phyloP scores from a whole-genome alignment of 2,329 filamentous ascomycete species.

The Paecilomyces sp. region DNA sequence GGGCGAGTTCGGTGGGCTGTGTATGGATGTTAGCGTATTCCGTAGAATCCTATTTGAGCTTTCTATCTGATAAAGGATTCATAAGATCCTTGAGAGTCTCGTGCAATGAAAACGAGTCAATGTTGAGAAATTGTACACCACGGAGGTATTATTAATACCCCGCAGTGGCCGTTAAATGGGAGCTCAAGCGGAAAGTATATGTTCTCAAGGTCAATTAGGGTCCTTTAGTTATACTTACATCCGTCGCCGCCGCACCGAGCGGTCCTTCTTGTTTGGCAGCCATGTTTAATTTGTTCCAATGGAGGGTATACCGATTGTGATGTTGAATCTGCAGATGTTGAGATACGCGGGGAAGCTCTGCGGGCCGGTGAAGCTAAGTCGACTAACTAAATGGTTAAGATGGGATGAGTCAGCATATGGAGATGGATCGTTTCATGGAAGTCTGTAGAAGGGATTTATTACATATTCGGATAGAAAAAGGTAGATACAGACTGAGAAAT shows the following conservation, averaged over 20 bases:
- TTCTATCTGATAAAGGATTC: background rate
- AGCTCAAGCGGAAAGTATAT: background rate
- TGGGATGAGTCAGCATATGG: background rate
- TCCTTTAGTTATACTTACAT: background rate
- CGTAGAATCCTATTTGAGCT: background rate
- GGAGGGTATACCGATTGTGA: background rate
- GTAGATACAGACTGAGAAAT: background rate
- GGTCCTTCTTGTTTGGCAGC: background rate
- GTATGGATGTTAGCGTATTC: background rate
- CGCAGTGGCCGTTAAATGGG: too few species aligned
- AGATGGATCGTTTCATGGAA: background rate
- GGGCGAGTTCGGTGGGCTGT: conserved; percentile 19
- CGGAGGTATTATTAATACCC: too few species aligned
- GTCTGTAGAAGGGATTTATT: background rate
- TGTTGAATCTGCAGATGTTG: background rate
- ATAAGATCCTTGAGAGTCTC: too few species aligned
- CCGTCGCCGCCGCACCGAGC: background rate
- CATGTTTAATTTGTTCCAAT: background rate
- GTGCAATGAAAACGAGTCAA: too few species aligned
- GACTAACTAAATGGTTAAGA: background rate
- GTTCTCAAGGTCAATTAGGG: background rate
- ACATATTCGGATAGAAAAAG: background rate
- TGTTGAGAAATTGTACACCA: too few species aligned
- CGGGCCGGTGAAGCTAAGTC: background rate
- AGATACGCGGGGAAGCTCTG: background rate